Conservation (phyloP, 257 asterid genomes). For the Plantago ovata region DNA sequence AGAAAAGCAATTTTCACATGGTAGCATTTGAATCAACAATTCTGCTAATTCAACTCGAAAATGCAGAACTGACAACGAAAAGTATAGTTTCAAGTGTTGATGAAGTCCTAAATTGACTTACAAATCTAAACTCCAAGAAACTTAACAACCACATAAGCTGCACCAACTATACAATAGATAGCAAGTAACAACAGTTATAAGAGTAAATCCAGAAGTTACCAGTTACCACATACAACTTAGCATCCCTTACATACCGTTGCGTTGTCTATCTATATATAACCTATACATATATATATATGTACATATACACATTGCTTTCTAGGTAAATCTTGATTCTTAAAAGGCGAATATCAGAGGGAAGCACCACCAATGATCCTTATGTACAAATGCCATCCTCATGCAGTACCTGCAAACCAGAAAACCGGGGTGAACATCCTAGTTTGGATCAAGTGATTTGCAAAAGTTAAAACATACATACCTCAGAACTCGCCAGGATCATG, state of each 20-base stretch:
- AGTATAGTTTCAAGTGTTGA: too few relatives aligned
- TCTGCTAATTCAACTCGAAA: too few relatives aligned
- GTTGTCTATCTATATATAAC: background rate
- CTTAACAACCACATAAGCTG: too few relatives aligned
- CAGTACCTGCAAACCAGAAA: background rate
- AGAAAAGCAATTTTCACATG: too few relatives aligned
- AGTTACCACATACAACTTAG: conserved; percentile 3
- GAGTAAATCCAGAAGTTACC: background rate
- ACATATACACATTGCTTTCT: conserved; percentile 11
- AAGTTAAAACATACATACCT: conserved; percentile 9
- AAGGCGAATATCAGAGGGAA: conserved; percentile 6
- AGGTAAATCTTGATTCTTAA: background rate
- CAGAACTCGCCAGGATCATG: background rate
- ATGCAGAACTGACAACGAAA: too few relatives aligned
- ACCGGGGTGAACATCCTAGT: background rate
- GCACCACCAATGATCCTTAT: conserved; percentile 10
- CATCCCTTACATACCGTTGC: background rate
- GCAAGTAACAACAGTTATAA: too few relatives aligned
- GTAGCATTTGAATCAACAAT: too few relatives aligned
- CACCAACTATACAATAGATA: too few relatives aligned
- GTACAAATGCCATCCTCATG: conserved; percentile 9
- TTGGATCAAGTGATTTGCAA: too few relatives aligned
- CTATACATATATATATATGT: background rate
- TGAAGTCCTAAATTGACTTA: too few relatives aligned
- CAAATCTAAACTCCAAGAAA: too few relatives aligned